These are phyloP conservation scores for Suhomyces coccinellae DNA, from an alignment of 1,139 yeast species.

Conservation along the genomic window DNA sequence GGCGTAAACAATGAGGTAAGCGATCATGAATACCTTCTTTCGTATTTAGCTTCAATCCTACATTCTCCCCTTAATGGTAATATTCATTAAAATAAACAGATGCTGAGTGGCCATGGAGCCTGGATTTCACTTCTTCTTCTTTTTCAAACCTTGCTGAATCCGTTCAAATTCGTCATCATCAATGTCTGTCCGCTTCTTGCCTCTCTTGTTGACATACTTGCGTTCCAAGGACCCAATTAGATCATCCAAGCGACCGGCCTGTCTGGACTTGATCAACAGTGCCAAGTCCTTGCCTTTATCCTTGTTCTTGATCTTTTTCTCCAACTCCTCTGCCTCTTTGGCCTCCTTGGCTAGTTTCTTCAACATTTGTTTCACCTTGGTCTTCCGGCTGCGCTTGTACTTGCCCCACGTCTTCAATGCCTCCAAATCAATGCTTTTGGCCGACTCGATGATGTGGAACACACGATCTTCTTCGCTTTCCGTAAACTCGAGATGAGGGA, in stretches of 20 bases:
- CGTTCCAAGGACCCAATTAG: constrained; percentile 53
- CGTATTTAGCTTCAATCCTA: no score
- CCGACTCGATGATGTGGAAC: constrained; percentile 47
- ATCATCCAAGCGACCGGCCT: constrained; percentile 43
- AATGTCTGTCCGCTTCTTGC: constrained; percentile 31
- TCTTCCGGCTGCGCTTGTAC: constrained; percentile 49
- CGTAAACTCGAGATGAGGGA: constrained; percentile 74
- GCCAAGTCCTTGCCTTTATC: constrained; percentile 43
- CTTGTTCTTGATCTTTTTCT: constrained; percentile 48
- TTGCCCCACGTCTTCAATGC: constrained; percentile 49
- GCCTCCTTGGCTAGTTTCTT: constrained; percentile 60
- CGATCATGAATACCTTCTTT: no score
- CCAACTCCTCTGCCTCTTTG: constrained; percentile 64
- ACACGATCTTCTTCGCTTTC: constrained; percentile 62
- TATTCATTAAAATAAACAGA: constrained; percentile 1
- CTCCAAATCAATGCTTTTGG: constrained; percentile 27
- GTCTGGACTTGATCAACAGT: constrained; percentile 51
- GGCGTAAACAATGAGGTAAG: no score
- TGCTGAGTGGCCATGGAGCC: not conserved
- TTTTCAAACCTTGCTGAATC: constrained; percentile 29
- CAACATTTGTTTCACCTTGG: constrained; percentile 46
- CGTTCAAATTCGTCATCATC: constrained; percentile 46
- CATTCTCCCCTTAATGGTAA: not conserved
- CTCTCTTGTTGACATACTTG: constrained; percentile 50
- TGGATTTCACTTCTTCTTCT: constrained; percentile 5